These are phyloP conservation scores for Aphanomyces cochlioides DNA, from an alignment of 352 stramenopile species.

Conservation along the genomic window DNA sequence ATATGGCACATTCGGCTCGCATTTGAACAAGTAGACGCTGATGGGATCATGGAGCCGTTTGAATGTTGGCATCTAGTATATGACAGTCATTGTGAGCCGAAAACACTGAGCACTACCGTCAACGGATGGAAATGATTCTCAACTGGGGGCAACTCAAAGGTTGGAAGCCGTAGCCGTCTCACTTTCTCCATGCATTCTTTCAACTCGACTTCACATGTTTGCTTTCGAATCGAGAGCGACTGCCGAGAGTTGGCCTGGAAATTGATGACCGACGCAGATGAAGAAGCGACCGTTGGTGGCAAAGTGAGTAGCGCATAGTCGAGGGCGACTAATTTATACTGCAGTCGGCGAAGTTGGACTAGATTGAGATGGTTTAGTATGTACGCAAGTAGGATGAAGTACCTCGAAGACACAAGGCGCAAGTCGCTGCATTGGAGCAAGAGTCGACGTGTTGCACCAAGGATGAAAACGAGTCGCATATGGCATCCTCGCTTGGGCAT, in stretches of 20 bases:
- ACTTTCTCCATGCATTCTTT: constrained; percentile 14
- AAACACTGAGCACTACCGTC: constrained; percentile 33
- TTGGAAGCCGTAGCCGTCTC: constrained; percentile 60
- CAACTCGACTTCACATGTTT: constrained; percentile 13
- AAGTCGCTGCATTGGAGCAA: not conserved
- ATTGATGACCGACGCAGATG: not conserved
- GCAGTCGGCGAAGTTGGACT: not conserved
- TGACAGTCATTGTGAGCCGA: too few species aligned
- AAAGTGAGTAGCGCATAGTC: not conserved
- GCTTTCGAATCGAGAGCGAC: constrained; percentile 5
- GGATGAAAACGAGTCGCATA: not conserved
- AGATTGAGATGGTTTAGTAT: not conserved
- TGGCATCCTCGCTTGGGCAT: not conserved
- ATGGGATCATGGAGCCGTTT: constrained; percentile 48
- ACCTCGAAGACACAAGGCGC: constrained; percentile 1
- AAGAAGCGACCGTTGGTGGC: not conserved
- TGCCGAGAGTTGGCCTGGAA: not conserved
- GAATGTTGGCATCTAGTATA: constrained; percentile 45
- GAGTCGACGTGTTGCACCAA: constrained; percentile 4
- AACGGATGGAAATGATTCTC: constrained; percentile 49
- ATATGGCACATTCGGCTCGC: constrained; percentile 37
- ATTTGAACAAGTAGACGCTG: constrained; percentile 27
- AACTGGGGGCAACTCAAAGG: constrained; percentile 51
- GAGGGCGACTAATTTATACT: constrained; percentile 9
- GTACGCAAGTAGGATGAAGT: not conserved